Evolutionary conservation across 768 basidiomycete species (phyloP), one percentile per base, ranked within the genome.

Genomic region (Podaxis sp.): DNA sequence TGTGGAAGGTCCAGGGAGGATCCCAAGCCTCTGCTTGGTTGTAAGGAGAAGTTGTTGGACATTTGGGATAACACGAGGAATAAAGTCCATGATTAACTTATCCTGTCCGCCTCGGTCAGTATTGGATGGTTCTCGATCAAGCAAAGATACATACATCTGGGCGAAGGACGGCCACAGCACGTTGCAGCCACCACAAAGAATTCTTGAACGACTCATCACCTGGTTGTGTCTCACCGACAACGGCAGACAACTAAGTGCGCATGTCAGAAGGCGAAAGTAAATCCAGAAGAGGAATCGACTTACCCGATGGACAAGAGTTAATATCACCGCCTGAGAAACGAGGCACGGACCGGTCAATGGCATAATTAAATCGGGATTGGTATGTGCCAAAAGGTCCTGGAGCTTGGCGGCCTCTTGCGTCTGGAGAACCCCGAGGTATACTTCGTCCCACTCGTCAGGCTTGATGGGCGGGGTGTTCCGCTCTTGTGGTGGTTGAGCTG

Each of bases 171-270:
- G 83, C 78, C 6, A 90, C 79, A 40, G 89, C 81, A 60, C 92
- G 87, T 71, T 93, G 90, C 66, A 95, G 76, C 92, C 92, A 95
- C 91, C 93, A 93, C 61, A 94, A 76, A 6, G 89, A 85, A 13
- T 83, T 85, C 75, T 93, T 93, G 82, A 93, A 93, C 4, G 83
- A 74, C 68, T 94, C 93, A 64, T 95, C 92, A 53, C 82, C 80
- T 10, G 92, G 90, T 5, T 89, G 83, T 2, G 84, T 87, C 71
- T 93, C 91, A 46, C 88, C 87, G 50, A 93, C 83, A 63, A 89
- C 82, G 30, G 85, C 82, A 62, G 91, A 86, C 36, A 94, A 82
- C 91, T 93, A 72, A 63, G 62, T 44, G 55, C n/a, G 48, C 52
- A 58, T 56, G 56, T 61, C 49, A 62, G 24, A 56, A 58, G 33